phyloP scores from a whole-genome alignment of 768 basidiomycete species.

The Calocybe indica region DNA sequence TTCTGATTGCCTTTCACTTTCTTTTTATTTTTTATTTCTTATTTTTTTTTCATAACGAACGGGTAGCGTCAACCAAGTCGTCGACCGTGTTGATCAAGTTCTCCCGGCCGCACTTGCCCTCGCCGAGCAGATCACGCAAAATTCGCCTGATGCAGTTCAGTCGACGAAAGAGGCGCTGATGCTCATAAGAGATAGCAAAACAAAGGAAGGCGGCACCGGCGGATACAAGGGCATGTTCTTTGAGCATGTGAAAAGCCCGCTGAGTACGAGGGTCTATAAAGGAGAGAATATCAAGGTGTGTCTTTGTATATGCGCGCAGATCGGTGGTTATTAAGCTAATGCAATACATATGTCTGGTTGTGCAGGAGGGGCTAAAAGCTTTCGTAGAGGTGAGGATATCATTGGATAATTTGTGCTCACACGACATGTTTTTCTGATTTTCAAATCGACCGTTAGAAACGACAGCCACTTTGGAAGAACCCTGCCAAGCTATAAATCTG shows the following conservation, averaged over 20 bases:
- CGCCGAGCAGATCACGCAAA: slow-evolving; percentile 52
- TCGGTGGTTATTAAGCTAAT: background rate
- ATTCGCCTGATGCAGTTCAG: slow-evolving; percentile 79
- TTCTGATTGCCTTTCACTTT: background rate
- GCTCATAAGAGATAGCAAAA: slow-evolving; percentile 43
- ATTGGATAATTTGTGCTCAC: slow-evolving; percentile 1
- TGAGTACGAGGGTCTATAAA: slow-evolving; percentile 47
- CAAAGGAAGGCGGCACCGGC: slow-evolving; percentile 40
- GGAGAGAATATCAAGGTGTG: slow-evolving; percentile 69
- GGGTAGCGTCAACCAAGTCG: slow-evolving; percentile 65
- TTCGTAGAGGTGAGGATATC: slow-evolving; percentile 50
- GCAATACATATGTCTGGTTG: slow-evolving; percentile 3
- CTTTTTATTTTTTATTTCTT: slow-evolving; percentile 4
- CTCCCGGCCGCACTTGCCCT: slow-evolving; percentile 55
- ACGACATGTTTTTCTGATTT: background rate
- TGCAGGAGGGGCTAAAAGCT: slow-evolving; percentile 64
- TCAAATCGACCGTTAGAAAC: slow-evolving; percentile 20
- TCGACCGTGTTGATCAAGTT: slow-evolving; percentile 42
- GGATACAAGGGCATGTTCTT: too few species aligned
- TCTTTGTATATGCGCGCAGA: background rate
- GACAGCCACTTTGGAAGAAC: slow-evolving; percentile 48
- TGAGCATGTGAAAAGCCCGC: slow-evolving; percentile 36
- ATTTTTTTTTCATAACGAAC: background rate
- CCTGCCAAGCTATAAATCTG: slow-evolving; percentile 45
- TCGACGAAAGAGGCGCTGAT: slow-evolving; percentile 68